Evolutionary conservation across 768 basidiomycete genomes (phyloP), one percentile per base, ranked within the genome.

Genomic region (Trametes cingulata): DNA sequence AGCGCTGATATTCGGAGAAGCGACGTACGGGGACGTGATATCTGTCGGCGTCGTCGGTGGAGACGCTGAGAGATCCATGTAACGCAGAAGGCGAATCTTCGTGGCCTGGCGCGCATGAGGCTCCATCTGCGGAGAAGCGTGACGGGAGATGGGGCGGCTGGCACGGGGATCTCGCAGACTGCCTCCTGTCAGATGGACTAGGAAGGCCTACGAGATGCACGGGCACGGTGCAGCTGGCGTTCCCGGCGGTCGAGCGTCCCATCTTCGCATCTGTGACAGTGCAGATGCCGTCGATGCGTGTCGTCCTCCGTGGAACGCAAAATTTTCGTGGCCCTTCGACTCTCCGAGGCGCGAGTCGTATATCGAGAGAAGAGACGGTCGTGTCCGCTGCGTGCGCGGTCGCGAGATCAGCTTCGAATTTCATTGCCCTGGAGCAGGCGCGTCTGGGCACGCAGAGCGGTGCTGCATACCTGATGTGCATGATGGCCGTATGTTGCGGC

Each of bases 391-490:
- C 35, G 14, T 33, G 29, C n/a, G 22, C 22, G 37, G 51, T 19
- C 8, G 41, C 5, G 19, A 19, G 47, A 49, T 57, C 47, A 41
- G 40, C 47, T 49, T 29, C 47, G 47, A 57, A 57, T 25, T 43
- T 43, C 47, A 25, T 48, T 39, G 5, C 37, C 9, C 48, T 36
- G 48, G 35, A 20, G 37, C 24, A 20, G 55, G 19, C 37, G 4
- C 15, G 42, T 48, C 47, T 40, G 46, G 46, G 25, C 46, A 17
- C 13, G 17, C n/a, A 37, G 56, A 42, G 47, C 39, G 19, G 47
- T 57, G 47, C 56, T 29, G 48, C 56, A 57, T 49, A 57, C 46
- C 39, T 57, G 56, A 57, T 57, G 56, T 57, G 56, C 56, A 42
- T 42, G 56, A 42, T 57, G 47, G 9, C 56, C 37, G 40, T 57